Evolutionary conservation across 1,284 basidiomycete species (phyloP), one percentile per base, ranked within the genome.

Genomic region (Rhodotorula sp.): DNA sequence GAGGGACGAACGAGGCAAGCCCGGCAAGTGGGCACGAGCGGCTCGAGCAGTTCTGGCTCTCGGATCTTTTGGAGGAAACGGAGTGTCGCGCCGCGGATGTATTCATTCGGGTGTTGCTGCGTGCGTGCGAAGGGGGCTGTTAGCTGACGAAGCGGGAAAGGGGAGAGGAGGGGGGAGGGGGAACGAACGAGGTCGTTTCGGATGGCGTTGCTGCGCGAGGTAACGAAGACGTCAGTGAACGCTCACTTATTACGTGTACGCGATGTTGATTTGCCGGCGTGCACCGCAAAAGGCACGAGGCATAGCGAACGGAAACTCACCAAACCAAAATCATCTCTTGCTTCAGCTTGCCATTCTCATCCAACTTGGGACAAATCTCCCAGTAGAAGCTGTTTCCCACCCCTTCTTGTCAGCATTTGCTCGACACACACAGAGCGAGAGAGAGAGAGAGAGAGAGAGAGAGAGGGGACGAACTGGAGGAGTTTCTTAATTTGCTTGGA

Each of bases 301-400:
- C n/a, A n/a, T n/a, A 24, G 53, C 20, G 36, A 19, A 9, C 24
- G n/a, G 7, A 10, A n/a, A 46, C 39, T 32, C 27, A 61, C 60
- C 95, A 94, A 57, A 99, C 95, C 58, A 99, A 86, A 78, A 99
- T 99, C 96, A 99, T 99, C 84, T 99, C 96, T 82, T 99, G 96
- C 86, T 97, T 98, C 77, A 99, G 83, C 83, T 98, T 98, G 66
- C 96, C 96, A 74, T 88, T 88, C 74, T 98, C 94, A 77, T 99
- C 96, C 76, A 96, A 90, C 82, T 99, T 98, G 34, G 96, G 95
- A 82, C 94, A 98, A 44, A 99, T 91, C 83, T 99, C 96, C 95
- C 94, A 99, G 82, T 99, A 99, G 81, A 98, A 98, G 82, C 98
- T 76, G 59, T 39, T 49, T 10, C 9, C 20, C 30, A 24, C 22